Evolutionary conservation across 2,329 filamentous ascomycete species (phyloP).

Genomic region (Penicillium sp.): DNA sequence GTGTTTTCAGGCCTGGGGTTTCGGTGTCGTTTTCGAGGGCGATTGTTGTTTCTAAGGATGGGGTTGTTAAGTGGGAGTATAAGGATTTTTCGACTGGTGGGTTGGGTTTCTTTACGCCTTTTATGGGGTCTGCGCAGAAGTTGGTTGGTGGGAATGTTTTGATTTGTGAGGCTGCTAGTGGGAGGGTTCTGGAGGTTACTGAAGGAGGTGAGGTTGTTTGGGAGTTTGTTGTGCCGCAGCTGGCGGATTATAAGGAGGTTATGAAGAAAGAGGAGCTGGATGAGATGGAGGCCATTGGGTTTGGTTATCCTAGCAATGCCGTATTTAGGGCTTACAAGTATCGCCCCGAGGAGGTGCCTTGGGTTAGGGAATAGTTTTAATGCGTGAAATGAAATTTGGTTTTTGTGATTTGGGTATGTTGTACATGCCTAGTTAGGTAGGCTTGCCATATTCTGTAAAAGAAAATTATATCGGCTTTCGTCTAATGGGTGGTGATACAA

Average conservation of each 20-base stretch:
- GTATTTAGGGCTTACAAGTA: slow-evolving; percentile 48
- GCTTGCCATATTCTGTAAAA: background rate
- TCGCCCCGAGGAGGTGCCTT: slow-evolving; percentile 40
- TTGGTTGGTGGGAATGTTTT: slow-evolving; percentile 43
- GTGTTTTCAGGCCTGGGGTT: slow-evolving; percentile 40
- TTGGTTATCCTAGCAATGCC: slow-evolving; percentile 43
- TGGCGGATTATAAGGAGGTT: slow-evolving; percentile 37
- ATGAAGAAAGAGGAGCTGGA: slow-evolving; percentile 18
- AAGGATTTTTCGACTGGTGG: slow-evolving; percentile 35
- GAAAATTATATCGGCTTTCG: background rate
- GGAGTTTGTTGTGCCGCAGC: slow-evolving; percentile 45
- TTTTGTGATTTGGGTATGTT: background rate
- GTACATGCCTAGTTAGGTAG: background rate
- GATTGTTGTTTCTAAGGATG: slow-evolving; percentile 39
- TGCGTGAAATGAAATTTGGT: background rate
- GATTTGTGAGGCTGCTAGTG: slow-evolving; percentile 44
- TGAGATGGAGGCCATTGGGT: slow-evolving; percentile 38
- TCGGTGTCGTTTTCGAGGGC: slow-evolving; percentile 44
- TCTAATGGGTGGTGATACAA: slow-evolving; percentile 16
- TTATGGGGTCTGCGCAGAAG: slow-evolving; percentile 48
- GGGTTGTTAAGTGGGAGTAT: slow-evolving; percentile 46
- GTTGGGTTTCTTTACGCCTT: slow-evolving; percentile 45
- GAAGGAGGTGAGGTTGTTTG: slow-evolving; percentile 40
- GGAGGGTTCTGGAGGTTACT: slow-evolving; percentile 47
- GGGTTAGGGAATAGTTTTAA: slow-evolving; percentile 25